phyloP scores from a whole-genome alignment of 2,329 filamentous ascomycete genomes.

The Coniosporium tulheliwenetii region DNA sequence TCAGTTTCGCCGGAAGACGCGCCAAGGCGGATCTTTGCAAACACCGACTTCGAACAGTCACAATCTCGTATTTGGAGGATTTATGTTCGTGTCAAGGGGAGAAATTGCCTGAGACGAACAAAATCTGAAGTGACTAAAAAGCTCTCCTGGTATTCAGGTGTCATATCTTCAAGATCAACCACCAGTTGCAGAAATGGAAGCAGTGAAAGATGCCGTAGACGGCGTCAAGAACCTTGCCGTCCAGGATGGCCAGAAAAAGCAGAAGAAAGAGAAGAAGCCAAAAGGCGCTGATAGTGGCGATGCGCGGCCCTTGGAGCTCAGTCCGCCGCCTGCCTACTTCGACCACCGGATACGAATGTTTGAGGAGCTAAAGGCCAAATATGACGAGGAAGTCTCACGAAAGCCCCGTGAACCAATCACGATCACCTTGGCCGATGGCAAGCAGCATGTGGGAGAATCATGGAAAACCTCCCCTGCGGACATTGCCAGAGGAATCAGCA shows the following conservation, averaged over 20 bases:
- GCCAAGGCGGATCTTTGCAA: too few relatives aligned
- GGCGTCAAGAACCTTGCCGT: constrained; percentile 46
- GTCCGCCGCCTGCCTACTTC: constrained; percentile 56
- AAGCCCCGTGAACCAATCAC: constrained; percentile 61
- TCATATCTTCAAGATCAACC: too few relatives aligned
- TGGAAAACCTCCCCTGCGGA: constrained; percentile 83
- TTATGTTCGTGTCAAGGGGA: too few relatives aligned
- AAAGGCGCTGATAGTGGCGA: constrained; percentile 23
- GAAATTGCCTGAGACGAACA: too few relatives aligned
- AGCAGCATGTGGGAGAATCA: constrained; percentile 56
- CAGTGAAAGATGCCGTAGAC: constrained; percentile 36
- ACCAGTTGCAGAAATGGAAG: constrained; percentile 23
- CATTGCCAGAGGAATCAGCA: constrained; percentile 66
- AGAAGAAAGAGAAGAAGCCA: constrained; percentile 36
- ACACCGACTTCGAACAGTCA: too few relatives aligned
- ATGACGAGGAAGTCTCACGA: constrained; percentile 57
- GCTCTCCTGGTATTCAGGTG: too few relatives aligned
- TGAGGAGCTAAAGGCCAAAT: constrained; percentile 71
- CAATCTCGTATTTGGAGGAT: too few relatives aligned
- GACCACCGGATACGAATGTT: constrained; percentile 75
- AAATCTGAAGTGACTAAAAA: too few relatives aligned
- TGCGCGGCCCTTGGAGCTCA: constrained; percentile 29
- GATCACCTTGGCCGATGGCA: constrained; percentile 59
- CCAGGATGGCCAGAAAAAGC: constrained; percentile 17
- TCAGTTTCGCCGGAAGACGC: too few relatives aligned